Percentiles rank a stretch among this genome's conserved stretches.
phyloP scores from a whole-genome alignment of 768 basidiomycete genomes.

The Tulasnella sp. region DNA sequence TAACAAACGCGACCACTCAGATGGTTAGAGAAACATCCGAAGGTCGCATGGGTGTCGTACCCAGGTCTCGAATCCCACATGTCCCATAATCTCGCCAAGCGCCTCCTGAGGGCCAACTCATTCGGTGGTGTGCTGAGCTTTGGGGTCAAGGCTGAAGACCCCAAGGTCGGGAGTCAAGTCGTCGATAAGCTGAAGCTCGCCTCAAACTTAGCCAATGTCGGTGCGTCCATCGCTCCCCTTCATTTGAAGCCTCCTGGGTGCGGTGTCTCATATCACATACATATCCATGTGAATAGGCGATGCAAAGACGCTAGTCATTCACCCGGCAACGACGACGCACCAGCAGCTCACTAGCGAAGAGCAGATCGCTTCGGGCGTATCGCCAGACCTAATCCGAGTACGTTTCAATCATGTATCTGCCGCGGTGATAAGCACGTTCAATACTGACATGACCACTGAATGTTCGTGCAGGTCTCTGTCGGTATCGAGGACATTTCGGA shows the following conservation, averaged over 20 bases:
- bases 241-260: no score
- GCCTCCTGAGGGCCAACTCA: not conserved
- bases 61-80: conserved; percentile 23
- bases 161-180: conserved; percentile 19
- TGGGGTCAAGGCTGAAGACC: conserved; percentile 22
- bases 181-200: conserved; percentile 23
- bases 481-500: conserved; percentile 13
- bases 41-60: conserved; percentile 60
- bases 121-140: conserved; percentile 24
- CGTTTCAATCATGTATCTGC: not conserved
- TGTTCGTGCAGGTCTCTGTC: conserved; percentile 8
- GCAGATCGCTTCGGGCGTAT: conserved; percentile 10
- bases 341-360: conserved; percentile 9
- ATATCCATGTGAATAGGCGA: conserved; percentile 20
- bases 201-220: conserved; percentile 22
- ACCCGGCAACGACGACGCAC: conserved; percentile 6
- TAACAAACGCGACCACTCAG: conserved; percentile 8
- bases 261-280: not conserved
- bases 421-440: not conserved
- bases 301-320: conserved; percentile 43
- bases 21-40: conserved; percentile 54
- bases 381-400: conserved; percentile 9
- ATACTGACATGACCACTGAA: not conserved
- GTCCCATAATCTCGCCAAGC: conserved; percentile 22
- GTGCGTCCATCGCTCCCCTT: not conserved